Evolutionary conservation across 2,329 filamentous ascomycete species (phyloP).

Genomic region (Penicillium sp.): DNA sequence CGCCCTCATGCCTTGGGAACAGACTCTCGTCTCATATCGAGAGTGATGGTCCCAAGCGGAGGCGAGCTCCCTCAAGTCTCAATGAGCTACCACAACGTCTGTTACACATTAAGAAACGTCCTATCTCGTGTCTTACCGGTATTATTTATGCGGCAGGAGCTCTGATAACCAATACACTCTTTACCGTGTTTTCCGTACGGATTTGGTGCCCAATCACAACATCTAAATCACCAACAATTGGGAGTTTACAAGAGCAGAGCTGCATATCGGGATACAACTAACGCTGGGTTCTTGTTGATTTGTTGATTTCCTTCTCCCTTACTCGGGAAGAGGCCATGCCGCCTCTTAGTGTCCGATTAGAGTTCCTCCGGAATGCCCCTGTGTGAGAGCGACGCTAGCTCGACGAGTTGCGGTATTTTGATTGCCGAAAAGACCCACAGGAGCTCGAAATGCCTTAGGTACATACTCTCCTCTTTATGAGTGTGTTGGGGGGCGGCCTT

Average conservation of each 20-base stretch:
- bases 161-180: not conserved
- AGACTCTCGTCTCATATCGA: not conserved
- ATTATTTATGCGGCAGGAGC: not conserved
- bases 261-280: not conserved
- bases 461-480: not conserved
- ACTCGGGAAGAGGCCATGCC: not conserved
- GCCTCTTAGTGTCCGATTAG: not conserved
- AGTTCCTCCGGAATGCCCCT: constrained; percentile 1
- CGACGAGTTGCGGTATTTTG: not conserved
- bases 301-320: not conserved
- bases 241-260: not conserved
- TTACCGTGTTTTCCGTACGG: not conserved
- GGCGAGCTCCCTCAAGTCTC: not conserved
- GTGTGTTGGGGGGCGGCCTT: not conserved
- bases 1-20: not conserved
- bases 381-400: not conserved
- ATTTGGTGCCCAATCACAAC: not conserved
- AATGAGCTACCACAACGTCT: not conserved
- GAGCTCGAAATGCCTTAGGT: not conserved
- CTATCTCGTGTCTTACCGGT: not conserved
- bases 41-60: not conserved
- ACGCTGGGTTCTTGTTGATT: not conserved
- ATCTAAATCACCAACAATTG: not conserved
- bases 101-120: not conserved
- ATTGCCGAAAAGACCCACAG: not conserved